Evolutionary conservation across 192 early-diverging fungal species (phyloP), one percentile per base, ranked within the genome.

Genomic region (Podochytrium sp.): DNA sequence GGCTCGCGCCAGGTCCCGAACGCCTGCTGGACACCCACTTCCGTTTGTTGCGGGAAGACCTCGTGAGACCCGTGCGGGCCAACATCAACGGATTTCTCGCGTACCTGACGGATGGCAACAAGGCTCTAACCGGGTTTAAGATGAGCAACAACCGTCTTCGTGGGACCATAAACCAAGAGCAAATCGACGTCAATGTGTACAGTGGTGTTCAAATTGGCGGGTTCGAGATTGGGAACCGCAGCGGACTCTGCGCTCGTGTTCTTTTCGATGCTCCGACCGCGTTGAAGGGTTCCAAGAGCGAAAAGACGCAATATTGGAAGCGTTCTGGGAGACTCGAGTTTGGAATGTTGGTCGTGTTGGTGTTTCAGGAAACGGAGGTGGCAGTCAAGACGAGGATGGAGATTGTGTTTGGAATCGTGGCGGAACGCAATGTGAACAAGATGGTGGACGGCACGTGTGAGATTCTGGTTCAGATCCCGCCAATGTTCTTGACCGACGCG

Each of bases 21-120:
- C 80, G 85, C 3, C 79, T 85, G 32, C 25, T 89, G 7, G 88
- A 90, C 66, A 80, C 74, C 4, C 85, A 90, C 51, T 90, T 89
- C 60, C 85, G 87, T 0, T 67, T 90, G 2, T 75, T 88, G 12
- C 69, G 89, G 16, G 88, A 90, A 51, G 89, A 90, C 32, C 76
- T 88, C 72, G 57, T 89, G 35, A 63, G 71, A 16, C 55, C 86
- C 39, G 20, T 90, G 0, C 67, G 82, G 0, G 59, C 47, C 3
- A 83, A 87, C 1, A 65, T 90, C 12, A 42, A 34, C n/a, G 65
- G 68, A 33, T 88, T 88, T 66, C 25, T 88, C 1, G 12, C 37
- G 0, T 58, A 53, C 10, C 66, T 82, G 1, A 58, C 57, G 1
- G 59, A 61, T 42, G 23, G 10, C 10, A n/a, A n/a, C n/a, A 32